Percentiles rank a stretch among this genome's conserved stretches.
Evolutionary conservation across 257 asterid genomes (phyloP).

Genomic region (Gynochthodes officinalis): DNA sequence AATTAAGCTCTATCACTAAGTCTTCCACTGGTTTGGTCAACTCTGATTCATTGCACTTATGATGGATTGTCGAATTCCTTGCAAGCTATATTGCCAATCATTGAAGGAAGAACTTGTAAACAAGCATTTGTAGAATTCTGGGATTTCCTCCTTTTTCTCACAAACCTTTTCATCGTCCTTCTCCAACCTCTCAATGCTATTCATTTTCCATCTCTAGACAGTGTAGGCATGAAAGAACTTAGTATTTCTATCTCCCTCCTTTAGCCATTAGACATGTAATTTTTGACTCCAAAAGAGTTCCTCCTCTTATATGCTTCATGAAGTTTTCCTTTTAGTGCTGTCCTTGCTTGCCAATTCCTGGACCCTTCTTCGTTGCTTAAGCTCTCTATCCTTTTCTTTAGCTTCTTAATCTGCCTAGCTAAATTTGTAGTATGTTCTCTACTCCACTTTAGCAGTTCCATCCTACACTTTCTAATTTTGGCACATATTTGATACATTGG

Average conservation of each 20-base stretch:
- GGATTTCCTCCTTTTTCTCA: no score
- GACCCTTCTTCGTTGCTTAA: accelerated
- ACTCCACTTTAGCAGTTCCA: neutral
- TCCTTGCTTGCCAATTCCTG: no score
- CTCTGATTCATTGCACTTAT: no score
- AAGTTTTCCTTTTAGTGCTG: accelerated
- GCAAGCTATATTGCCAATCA: no score
- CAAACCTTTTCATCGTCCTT: no score
- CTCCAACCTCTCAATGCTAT: neutral
- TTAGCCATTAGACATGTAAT: neutral
- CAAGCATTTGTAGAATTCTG: no score
- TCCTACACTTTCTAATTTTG: neutral
- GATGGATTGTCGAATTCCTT: no score
- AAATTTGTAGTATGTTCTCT: no score
- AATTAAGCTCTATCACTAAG: no score
- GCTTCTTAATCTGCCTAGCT: neutral
- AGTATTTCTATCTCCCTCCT: neutral
- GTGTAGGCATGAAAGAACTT: neutral
- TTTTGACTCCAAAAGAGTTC: neutral
- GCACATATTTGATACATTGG: accelerated
- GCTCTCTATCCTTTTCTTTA: neutral
- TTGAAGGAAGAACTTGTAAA: no score
- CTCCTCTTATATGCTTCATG: neutral
- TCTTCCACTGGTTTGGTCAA: no score
- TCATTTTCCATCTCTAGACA: neutral